Evolutionary conservation across 2,329 filamentous ascomycete species (phyloP).

Genomic region (Penicillium paneum): DNA sequence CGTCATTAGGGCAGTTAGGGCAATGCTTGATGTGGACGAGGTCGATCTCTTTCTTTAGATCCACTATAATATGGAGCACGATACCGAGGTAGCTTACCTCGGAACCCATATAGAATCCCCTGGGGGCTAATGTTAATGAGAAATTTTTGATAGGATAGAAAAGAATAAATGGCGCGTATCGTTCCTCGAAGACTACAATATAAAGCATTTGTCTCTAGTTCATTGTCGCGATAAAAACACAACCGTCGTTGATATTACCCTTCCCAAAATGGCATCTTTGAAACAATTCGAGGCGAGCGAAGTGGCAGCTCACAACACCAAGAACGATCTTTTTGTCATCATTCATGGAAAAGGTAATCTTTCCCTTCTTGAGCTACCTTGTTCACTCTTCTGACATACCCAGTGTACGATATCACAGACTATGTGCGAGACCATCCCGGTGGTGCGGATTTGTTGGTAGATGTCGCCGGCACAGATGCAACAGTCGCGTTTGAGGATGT

Average conservation of each 20-base stretch:
- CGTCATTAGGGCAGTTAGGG: background rate
- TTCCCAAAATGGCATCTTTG: constrained; percentile 4
- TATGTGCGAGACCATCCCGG: constrained; percentile 59
- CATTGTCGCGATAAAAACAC: background rate
- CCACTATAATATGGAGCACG: background rate
- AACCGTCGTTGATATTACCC: background rate
- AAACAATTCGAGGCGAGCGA: constrained; percentile 22
- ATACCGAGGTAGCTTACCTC: constrained; percentile 7
- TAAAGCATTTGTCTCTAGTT: background rate
- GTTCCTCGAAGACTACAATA: background rate
- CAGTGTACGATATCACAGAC: constrained; percentile 60
- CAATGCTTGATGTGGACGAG: background rate
- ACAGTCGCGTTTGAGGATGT: constrained; percentile 44
- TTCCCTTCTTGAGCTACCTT: background rate
- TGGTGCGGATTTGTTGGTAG: constrained; percentile 41
- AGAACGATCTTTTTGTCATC: constrained; percentile 52
- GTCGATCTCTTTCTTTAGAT: background rate
- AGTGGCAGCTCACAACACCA: constrained; percentile 49
- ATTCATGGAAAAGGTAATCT: constrained; percentile 53
- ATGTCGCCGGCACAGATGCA: constrained; percentile 43
- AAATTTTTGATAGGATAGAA: background rate
- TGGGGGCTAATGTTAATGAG: background rate
- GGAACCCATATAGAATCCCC: too few species aligned
- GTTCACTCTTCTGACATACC: background rate
- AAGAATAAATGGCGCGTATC: background rate